Evolutionary conservation across 768 basidiomycete species (phyloP), one percentile per base, ranked within the genome.

Genomic region (Thelephora aurantiotincta): DNA sequence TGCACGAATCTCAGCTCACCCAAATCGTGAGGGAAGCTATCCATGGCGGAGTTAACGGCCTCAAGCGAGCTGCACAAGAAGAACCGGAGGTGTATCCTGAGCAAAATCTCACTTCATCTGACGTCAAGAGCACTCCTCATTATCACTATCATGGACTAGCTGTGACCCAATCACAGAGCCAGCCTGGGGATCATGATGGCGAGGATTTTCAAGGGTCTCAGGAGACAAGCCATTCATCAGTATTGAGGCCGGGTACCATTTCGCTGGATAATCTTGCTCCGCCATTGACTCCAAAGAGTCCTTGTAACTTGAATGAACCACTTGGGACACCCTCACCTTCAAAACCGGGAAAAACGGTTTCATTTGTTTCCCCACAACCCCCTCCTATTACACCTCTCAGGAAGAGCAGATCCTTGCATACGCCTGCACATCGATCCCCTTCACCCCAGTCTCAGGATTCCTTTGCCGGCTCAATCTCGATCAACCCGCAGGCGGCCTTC

Each of bases 91-190:
- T 50, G 33, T 11, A 23, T 43, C 47, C 33, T 30, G 41, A 52
- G 6, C 30, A 50, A 23, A 49, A 54, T 52, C 54, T 49, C 48
- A 58, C 41, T 53, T 18, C 55, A 13, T 48, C 54, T 23, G 53
- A 49, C 14, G 50, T 59, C 57, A 52, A 58, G 63, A 34, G 57
- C 4, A 33, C 65, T 35, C 71, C 74, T 23, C 67, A 65, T 48
- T 79, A 80, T 60, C 71, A 75, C 55, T 69, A 77, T 50, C 72
- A 77, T 54, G 80, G 76, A 2, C 65, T 82, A 16, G 75, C 69
- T 2, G 52, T 61, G 7, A 76, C 75, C 1, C 74, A 78, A 54
- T 71, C 75, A 0, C 74, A 80, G 52, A 69, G 69, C 0, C 72
- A 73, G 50, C 51, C 57, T 4, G 65, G 66, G 30, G 58, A 64